Base-by-base conservation (phyloP, 2,329 filamentous ascomycete species). In the Colletotrichum sublineola region DNA sequence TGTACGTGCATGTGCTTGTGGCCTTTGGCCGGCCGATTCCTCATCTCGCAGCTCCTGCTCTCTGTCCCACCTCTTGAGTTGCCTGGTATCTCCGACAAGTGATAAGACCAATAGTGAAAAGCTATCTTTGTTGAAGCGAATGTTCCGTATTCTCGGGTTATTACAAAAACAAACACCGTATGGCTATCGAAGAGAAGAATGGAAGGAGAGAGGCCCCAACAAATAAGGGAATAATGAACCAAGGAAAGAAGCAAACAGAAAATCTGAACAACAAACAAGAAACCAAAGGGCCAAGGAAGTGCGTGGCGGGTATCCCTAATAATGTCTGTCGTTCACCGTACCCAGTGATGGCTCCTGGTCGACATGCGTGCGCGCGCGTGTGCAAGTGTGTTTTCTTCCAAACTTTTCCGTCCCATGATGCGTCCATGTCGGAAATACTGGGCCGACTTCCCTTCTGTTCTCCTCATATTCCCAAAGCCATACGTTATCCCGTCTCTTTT, bases 101-200 rank as follows among this genome's bases (percentile, higher is more conserved):
- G 36, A 24, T 24, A 24, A 14, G 50, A n/a, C 20, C 63, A 33
- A 36, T 65, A 18, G 18, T 24, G 29, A 24, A 46, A 71, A n/a
- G 36, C 50, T 40, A 36, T 72, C 69, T 72, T 68, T 73, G 67
- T 57, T 73, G 66, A 73, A 73, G 61, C 70, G 67, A 73, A 73
- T 62, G 70, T 73, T 62, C 56, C 67, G 24, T 62, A 62, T 73
- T 67, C 56, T 66, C 60, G 38, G 60, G 63, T 63, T 68, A 72
- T 60, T 72, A 72, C 68, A 68, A 52, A 40, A 65, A 3, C 20
- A 57, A 52, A 50, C 20, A 58, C 33, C 55, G 46, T 50, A 62
- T 70, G 67, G 18, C 66, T 66, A 65, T 66, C 58, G 60, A 63
- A 63, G 52, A 71, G 68, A 71, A 71, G 46, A 63, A 57, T 38